These are phyloP conservation scores for Arbutus unedo DNA, from an alignment of 148 eudicot genomes.

Conservation along the genomic window DNA sequence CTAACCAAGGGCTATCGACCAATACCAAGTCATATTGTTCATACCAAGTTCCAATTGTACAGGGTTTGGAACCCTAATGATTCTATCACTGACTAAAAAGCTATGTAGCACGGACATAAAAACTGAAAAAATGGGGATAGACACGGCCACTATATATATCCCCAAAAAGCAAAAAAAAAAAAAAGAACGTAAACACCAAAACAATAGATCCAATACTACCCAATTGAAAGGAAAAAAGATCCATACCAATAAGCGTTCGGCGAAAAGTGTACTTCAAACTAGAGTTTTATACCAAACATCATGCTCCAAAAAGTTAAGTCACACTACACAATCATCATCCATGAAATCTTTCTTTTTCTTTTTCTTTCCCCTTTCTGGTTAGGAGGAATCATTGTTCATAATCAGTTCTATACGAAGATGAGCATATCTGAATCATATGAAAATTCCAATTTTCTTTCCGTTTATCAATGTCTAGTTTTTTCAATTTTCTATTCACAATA, in stretches of 20 bases:
- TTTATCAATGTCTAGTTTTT: not conserved
- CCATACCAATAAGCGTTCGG: too few relatives aligned
- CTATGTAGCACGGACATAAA: not conserved
- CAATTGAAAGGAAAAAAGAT: too few relatives aligned
- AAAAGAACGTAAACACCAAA: too few relatives aligned
- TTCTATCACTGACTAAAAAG: not conserved
- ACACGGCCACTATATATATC: too few relatives aligned
- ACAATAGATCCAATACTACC: too few relatives aligned
- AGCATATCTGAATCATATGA: not conserved
- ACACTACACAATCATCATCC: not conserved
- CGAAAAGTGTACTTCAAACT: too few relatives aligned
- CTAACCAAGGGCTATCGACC: not conserved
- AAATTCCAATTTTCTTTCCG: not conserved
- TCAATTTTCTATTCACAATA: not conserved
- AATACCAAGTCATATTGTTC: not conserved
- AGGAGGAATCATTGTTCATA: not conserved
- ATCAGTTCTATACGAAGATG: not conserved
- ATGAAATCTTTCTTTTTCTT: not conserved
- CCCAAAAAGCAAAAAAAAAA: too few relatives aligned
- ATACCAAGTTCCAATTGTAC: not conserved
- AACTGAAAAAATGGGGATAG: not conserved
- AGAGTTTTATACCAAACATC: not conserved
- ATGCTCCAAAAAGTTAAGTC: not conserved
- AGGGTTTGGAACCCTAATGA: not conserved
- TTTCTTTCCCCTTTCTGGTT: not conserved